phyloP scores from a whole-genome alignment of 805 yeast genomes.

The Grigorovia yakushimaensis region DNA sequence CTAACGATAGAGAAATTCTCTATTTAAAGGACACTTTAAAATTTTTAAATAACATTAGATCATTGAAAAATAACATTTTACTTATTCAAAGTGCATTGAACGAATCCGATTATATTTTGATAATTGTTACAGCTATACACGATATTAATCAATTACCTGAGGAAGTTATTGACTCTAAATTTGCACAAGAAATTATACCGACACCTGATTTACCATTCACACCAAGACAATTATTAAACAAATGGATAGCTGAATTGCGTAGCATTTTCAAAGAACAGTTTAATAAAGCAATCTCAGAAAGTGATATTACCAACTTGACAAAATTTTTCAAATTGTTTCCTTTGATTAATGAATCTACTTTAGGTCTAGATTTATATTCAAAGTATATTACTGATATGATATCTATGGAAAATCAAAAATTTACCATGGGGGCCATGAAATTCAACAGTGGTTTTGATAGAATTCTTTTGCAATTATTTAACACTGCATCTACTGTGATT shows the following conservation, averaged over 20 bases:
- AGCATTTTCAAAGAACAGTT: constrained; percentile 53
- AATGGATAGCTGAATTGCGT: constrained; percentile 53
- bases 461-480: constrained; percentile 60
- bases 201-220: constrained; percentile 74
- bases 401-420: constrained; percentile 62
- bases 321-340: constrained; percentile 83
- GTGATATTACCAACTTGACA: constrained; percentile 62
- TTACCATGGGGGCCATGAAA: constrained; percentile 46
- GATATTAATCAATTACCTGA: constrained; percentile 45
- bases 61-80: constrained; percentile 54
- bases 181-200: constrained; percentile 76
- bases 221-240: constrained; percentile 48
- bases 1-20: constrained; percentile 59
- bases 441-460: constrained; percentile 13
- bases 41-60: constrained; percentile 57
- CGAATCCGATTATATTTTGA: constrained; percentile 53
- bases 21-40: constrained; percentile 52
- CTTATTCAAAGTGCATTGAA: constrained; percentile 63
- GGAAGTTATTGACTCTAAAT: constrained; percentile 51
- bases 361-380: constrained; percentile 75
- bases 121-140: constrained; percentile 64
- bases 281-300: constrained; percentile 53
- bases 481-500: constrained; percentile 73
- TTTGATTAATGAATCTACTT: constrained; percentile 56
- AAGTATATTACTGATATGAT: constrained; percentile 78